Percentiles rank a stretch among this genome's conserved stretches.
Conservation (phyloP, 1,284 basidiomycete species). For the Hemileia vastatrix region DNA sequence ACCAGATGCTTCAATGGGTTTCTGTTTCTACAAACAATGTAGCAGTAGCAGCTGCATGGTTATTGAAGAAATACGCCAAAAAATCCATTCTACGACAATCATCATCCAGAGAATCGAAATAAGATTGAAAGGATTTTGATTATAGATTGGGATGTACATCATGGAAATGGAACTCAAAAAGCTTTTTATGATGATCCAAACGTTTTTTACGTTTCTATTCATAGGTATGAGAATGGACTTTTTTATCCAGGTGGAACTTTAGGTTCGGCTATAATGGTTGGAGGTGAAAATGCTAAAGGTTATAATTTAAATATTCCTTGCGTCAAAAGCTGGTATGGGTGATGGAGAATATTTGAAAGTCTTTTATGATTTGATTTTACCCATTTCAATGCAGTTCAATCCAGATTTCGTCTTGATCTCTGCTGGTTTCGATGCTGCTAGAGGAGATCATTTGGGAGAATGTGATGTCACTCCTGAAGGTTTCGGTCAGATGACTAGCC, state of each 20-base stretch:
- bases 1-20: conserved; percentile 18
- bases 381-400: conserved; percentile 15
- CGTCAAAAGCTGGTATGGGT: conserved; percentile 12
- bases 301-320: conserved; percentile 23
- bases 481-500: conserved; percentile 6
- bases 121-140: conserved; percentile 8
- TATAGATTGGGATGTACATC: conserved; percentile 22
- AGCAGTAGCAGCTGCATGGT: conserved; percentile 1
- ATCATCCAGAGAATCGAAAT: background rate
- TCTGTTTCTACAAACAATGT: too few species aligned
- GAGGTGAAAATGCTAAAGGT: conserved; percentile 11
- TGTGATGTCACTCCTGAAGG: conserved; percentile 8
- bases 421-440: conserved; percentile 22
- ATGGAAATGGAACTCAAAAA: conserved; percentile 23
- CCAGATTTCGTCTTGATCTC: conserved; percentile 24
- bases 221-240: conserved; percentile 16
- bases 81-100: background rate
- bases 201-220: conserved; percentile 23
- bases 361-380: conserved; percentile 21
- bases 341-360: conserved; percentile 19
- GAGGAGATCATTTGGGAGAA: conserved; percentile 3
- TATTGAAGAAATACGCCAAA: conserved; percentile 1
- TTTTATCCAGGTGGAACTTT: conserved; percentile 20
- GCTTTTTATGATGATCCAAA: conserved; percentile 19
- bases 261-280: conserved; percentile 7